Conservation (phyloP, 192 early-diverging fungal genomes). For the Irineochytrium annulatum region DNA sequence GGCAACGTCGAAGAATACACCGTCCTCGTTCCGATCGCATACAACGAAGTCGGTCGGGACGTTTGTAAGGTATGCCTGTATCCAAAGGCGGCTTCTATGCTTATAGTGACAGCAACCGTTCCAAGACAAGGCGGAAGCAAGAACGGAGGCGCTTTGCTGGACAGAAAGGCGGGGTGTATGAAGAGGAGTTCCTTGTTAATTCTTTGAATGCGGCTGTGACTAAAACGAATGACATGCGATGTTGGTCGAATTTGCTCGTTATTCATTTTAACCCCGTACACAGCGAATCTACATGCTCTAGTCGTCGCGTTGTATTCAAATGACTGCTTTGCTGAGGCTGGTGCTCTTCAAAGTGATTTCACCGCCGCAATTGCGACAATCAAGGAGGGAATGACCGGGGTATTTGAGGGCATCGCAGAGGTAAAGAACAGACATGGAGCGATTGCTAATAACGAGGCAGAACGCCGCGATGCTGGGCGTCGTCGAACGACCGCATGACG, state of each 20-base stretch:
- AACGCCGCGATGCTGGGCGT: too few relatives aligned
- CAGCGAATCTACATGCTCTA: slow-evolving; percentile 7
- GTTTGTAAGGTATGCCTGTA: slow-evolving; percentile 26
- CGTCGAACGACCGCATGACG: neutral
- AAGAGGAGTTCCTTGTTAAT: slow-evolving; percentile 84
- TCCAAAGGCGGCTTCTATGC: slow-evolving; percentile 33
- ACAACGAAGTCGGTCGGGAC: slow-evolving; percentile 28
- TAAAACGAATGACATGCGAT: slow-evolving; percentile 49
- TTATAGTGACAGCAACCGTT: slow-evolving; percentile 41
- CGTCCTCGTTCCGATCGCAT: neutral
- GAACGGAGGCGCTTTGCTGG: slow-evolving; percentile 81
- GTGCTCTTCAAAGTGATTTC: slow-evolving; percentile 22
- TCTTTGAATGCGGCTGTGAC: slow-evolving; percentile 60
- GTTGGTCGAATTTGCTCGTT: slow-evolving; percentile 30
- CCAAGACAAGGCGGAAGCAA: slow-evolving; percentile 62
- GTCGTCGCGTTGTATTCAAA: slow-evolving; percentile 19
- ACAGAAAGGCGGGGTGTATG: slow-evolving; percentile 77
- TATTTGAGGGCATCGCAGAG: slow-evolving; percentile 17
- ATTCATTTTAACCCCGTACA: neutral
- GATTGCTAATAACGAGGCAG: too few relatives aligned
- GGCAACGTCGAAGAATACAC: slow-evolving; percentile 74
- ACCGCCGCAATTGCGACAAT: slow-evolving; percentile 3
- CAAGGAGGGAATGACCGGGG: slow-evolving; percentile 13
- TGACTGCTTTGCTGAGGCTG: slow-evolving; percentile 13
- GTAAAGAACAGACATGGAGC: too few relatives aligned